Evolutionary conservation across 805 yeast species (phyloP).

Genomic region (Candida dajiaensis): DNA sequence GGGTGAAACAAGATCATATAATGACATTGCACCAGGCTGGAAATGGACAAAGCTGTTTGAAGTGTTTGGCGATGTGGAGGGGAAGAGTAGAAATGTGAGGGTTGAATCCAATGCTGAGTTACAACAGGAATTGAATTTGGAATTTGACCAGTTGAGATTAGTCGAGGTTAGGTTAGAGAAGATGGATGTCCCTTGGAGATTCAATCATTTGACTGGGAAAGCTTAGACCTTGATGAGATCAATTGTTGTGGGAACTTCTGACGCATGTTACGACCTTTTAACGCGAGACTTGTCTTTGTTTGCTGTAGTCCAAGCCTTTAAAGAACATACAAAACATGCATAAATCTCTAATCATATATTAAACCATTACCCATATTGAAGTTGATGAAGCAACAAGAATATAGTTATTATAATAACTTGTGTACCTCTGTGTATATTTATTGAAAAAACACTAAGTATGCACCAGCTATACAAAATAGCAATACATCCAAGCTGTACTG

Average conservation of each 20-base stretch:
- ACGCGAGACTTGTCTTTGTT: too few relatives aligned
- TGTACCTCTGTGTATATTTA: too few relatives aligned
- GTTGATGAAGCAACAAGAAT: too few relatives aligned
- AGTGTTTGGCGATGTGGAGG: slow-evolving; percentile 50
- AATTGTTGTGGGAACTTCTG: too few relatives aligned
- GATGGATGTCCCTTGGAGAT: slow-evolving; percentile 50
- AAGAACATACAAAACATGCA: too few relatives aligned
- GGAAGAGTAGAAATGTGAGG: slow-evolving; percentile 35
- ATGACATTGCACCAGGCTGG: slow-evolving; percentile 58
- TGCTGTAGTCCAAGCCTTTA: too few relatives aligned
- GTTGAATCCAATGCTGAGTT: slow-evolving; percentile 24
- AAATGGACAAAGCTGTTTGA: slow-evolving; percentile 39
- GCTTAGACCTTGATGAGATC: not conserved
- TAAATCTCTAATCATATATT: too few relatives aligned
- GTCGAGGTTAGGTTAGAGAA: slow-evolving; percentile 52
- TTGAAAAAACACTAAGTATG: too few relatives aligned
- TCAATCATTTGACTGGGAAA: slow-evolving; percentile 10
- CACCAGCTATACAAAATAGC: too few relatives aligned
- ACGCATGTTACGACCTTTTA: not conserved
- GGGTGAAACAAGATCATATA: slow-evolving; percentile 48
- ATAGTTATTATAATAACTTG: too few relatives aligned
- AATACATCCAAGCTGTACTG: too few relatives aligned
- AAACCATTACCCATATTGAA: too few relatives aligned
- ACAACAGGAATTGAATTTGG: not conserved
- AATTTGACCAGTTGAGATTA: slow-evolving; percentile 35